A percentile compares a stretch with the other conserved stretches of the same genome.
Conservation (phyloP, 768 basidiomycete genomes). For the Pulveroboletus ravenelii region DNA sequence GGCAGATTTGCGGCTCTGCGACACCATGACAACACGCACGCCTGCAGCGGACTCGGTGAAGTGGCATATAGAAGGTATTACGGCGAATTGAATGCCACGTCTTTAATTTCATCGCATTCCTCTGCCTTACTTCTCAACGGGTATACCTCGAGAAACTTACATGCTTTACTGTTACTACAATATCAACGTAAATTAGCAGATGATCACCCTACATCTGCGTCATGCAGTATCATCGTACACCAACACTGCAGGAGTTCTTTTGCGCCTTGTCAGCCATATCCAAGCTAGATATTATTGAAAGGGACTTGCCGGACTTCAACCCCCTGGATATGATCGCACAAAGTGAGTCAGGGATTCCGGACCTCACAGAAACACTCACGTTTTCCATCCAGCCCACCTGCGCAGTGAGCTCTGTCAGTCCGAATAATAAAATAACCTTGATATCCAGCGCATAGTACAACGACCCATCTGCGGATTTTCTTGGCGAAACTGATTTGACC, state of each 20-base stretch:
- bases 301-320: constrained; percentile 33
- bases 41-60: not conserved
- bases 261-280: not conserved
- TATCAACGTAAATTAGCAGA: not conserved
- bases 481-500: constrained; percentile 21
- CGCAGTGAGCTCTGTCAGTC: constrained; percentile 49
- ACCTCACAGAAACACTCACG: constrained; percentile 27
- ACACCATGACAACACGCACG: not conserved
- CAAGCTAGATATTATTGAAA: not conserved
- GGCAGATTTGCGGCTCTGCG: not conserved
- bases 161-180: not conserved
- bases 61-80: not conserved
- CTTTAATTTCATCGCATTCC: too few species aligned
- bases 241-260: constrained; percentile 27
- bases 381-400: constrained; percentile 49
- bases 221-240: constrained; percentile 25
- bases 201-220: not conserved
- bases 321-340: constrained; percentile 23
- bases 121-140: too few species aligned
- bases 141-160: not conserved
- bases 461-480: constrained; percentile 19
- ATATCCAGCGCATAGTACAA: constrained; percentile 27
- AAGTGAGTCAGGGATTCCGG: not conserved
- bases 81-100: not conserved
- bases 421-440: constrained; percentile 44